phyloP scores from a whole-genome alignment of 2,329 filamentous ascomycete species.

The Shiraia sp. region DNA sequence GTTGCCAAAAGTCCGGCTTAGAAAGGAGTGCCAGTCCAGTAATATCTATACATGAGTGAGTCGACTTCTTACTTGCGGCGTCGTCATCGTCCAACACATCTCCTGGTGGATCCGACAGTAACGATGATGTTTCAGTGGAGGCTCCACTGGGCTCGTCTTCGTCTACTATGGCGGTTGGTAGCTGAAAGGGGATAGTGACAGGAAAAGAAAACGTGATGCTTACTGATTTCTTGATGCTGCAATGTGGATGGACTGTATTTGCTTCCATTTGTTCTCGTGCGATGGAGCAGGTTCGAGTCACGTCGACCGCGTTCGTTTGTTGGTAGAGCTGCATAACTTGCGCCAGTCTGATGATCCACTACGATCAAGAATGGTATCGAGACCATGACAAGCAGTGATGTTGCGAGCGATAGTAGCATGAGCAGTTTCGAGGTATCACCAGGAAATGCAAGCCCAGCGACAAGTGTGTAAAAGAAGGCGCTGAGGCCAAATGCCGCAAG shows the following conservation, averaged over 20 bases:
- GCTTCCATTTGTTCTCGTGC: constrained; percentile 53
- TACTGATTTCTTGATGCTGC: constrained; percentile 66
- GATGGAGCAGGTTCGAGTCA: constrained; percentile 51
- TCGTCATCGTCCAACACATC: constrained; percentile 54
- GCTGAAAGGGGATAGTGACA: constrained; percentile 23
- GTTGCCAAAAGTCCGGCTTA: constrained; percentile 83
- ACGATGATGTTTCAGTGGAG: constrained; percentile 76
- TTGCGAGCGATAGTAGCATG: constrained; percentile 77
- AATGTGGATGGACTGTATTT: constrained; percentile 45
- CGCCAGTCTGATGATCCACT: constrained; percentile 63
- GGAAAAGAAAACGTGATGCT: constrained; percentile 39
- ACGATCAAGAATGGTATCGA: constrained; percentile 86
- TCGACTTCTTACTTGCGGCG: constrained; percentile 65
- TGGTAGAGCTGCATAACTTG: constrained; percentile 62
- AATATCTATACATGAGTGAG: constrained; percentile 84
- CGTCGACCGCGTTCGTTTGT: constrained; percentile 51
- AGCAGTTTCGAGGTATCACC: constrained; percentile 83
- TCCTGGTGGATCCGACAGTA: constrained; percentile 70
- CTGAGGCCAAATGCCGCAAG: constrained; percentile 91
- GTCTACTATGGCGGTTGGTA: constrained; percentile 42
- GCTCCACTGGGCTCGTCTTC: constrained; percentile 47
- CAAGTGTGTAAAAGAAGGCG: constrained; percentile 90
- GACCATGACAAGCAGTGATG: constrained; percentile 71
- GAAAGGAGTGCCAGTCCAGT: constrained; percentile 76
- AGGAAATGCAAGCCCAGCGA: constrained; percentile 77